Percentiles rank a stretch among this genome's conserved stretches.
These are phyloP conservation scores for Cubamyces sp. DNA, from an alignment of 768 basidiomycete species.

Conservation along the genomic window DNA sequence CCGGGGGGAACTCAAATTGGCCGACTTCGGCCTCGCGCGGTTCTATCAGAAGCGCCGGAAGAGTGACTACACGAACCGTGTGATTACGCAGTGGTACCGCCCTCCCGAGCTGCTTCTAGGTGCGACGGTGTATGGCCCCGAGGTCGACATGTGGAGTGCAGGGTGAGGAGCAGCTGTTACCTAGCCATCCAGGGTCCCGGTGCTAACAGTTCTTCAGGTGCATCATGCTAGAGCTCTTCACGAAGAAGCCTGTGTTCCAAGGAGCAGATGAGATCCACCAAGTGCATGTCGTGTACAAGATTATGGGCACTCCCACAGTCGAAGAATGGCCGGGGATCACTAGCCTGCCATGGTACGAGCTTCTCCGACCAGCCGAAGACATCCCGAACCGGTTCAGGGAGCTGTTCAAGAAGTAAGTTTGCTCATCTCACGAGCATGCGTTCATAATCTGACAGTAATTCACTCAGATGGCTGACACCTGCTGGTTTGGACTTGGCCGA, in stretches of 20 bases:
- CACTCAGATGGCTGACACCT: conserved; percentile 78
- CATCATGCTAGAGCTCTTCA: conserved; percentile 97
- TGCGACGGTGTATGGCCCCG: conserved; percentile 93
- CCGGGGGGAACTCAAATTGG: conserved; percentile 91
- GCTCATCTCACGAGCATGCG: background rate
- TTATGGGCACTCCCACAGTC: conserved; percentile 86
- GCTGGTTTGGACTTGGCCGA: conserved; percentile 89
- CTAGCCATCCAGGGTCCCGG: too few relatives aligned
- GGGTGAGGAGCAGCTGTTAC: conserved; percentile 59
- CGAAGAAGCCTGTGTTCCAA: conserved; percentile 96
- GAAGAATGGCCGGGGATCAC: conserved; percentile 83
- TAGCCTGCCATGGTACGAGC: conserved; percentile 95
- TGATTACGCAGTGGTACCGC: conserved; percentile 98
- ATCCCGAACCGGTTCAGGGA: conserved; percentile 80
- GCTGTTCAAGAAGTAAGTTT: conserved; percentile 79
- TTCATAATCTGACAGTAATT: background rate
- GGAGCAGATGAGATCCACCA: conserved; percentile 98
- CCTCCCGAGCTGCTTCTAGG: conserved; percentile 95
- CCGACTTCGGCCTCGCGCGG: conserved; percentile 95
- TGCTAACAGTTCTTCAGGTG: conserved; percentile 55
- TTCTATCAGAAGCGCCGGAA: conserved; percentile 91
- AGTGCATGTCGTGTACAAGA: conserved; percentile 88
- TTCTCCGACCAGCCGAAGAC: conserved; percentile 87
- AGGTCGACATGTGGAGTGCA: conserved; percentile 99
- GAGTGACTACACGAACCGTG: conserved; percentile 98